phyloP scores from a whole-genome alignment of 306 rosid species.

The Medicago arabica region DNA sequence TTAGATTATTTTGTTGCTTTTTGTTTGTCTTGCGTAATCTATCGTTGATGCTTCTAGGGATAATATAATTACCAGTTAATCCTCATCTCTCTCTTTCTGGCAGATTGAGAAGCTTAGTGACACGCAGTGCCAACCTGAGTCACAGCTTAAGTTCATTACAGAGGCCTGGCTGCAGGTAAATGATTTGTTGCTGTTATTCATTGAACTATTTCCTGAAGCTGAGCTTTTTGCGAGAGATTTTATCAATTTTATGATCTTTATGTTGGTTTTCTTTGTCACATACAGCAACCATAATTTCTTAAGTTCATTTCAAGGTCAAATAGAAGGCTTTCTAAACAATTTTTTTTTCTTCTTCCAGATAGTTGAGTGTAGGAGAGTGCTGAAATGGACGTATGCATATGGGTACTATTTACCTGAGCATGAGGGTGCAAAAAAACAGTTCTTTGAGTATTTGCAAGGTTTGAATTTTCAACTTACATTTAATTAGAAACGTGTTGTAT shows the following conservation, averaged over 20 bases:
- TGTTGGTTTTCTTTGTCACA: slow-evolving; percentile 21
- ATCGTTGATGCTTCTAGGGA: slow-evolving; percentile 13
- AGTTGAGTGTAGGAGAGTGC: slow-evolving; percentile 92
- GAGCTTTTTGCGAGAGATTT: slow-evolving; percentile 5
- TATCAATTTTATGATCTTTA: slow-evolving; percentile 1
- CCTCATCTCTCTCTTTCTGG: slow-evolving; percentile 1
- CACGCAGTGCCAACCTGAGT: slow-evolving; percentile 90
- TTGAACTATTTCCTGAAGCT: slow-evolving; percentile 15
- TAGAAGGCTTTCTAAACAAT: slow-evolving; percentile 21
- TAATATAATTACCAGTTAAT: slow-evolving; percentile 25
- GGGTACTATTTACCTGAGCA: slow-evolving; percentile 86
- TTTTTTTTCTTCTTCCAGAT: slow-evolving; percentile 65
- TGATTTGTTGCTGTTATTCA: slow-evolving; percentile 26
- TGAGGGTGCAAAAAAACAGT: slow-evolving; percentile 68
- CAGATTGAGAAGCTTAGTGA: slow-evolving; percentile 95
- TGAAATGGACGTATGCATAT: slow-evolving; percentile 96
- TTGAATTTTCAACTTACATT: slow-evolving; percentile 15
- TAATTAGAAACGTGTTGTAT: slow-evolving; percentile 1
- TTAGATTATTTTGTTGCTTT: not conserved
- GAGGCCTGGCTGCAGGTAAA: slow-evolving; percentile 97
- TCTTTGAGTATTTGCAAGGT: slow-evolving; percentile 85
- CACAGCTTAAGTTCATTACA: slow-evolving; percentile 93
- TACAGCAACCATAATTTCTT: not conserved
- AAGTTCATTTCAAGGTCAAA: slow-evolving; percentile 34
- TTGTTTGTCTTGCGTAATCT: not conserved